Evolutionary conservation across 31 red algal species (phyloP).

Genomic region (Asparagopsis taxiformis): DNA sequence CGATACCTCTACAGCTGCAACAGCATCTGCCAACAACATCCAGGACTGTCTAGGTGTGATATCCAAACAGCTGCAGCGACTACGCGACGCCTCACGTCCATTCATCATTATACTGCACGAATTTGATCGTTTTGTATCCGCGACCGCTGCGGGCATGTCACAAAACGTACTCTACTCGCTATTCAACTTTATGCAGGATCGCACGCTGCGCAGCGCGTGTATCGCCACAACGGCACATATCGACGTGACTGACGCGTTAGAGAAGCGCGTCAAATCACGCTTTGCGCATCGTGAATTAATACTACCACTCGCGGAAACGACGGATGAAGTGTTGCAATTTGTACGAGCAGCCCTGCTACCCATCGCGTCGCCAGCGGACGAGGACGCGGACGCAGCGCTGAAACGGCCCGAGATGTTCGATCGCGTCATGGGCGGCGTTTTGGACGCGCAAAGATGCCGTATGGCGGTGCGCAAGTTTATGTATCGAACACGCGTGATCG

Average conservation of each 20-base stretch:
- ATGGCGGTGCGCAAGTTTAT: not conserved
- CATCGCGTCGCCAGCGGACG: too few relatives aligned
- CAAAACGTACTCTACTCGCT: constrained; percentile 54
- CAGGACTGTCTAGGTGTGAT: constrained; percentile 21
- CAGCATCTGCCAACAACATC: not conserved
- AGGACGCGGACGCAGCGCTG: not conserved
- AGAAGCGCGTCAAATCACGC: constrained; percentile 55
- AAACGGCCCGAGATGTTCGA: not conserved
- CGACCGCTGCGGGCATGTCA: constrained; percentile 19
- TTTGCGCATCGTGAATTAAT: constrained; percentile 52
- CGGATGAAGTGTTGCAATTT: constrained; percentile 13
- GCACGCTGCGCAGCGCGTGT: constrained; percentile 30
- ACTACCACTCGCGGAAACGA: constrained; percentile 11
- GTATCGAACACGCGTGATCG: constrained; percentile 1
- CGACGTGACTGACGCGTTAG: constrained; percentile 48
- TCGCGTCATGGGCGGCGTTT: not conserved
- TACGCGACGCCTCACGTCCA: not conserved
- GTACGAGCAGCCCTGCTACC: constrained; percentile 19
- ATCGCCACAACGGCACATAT: constrained; percentile 39
- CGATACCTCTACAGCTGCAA: constrained; percentile 9
- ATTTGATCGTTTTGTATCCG: constrained; percentile 43
- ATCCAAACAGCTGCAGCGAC: not conserved
- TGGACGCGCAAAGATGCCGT: not conserved
- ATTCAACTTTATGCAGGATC: constrained; percentile 47
- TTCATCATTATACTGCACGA: constrained; percentile 41